These are phyloP conservation scores for Apophysomyces variabilis DNA, from an alignment of 371 early-diverging fungal genomes.

Conservation along the genomic window DNA sequence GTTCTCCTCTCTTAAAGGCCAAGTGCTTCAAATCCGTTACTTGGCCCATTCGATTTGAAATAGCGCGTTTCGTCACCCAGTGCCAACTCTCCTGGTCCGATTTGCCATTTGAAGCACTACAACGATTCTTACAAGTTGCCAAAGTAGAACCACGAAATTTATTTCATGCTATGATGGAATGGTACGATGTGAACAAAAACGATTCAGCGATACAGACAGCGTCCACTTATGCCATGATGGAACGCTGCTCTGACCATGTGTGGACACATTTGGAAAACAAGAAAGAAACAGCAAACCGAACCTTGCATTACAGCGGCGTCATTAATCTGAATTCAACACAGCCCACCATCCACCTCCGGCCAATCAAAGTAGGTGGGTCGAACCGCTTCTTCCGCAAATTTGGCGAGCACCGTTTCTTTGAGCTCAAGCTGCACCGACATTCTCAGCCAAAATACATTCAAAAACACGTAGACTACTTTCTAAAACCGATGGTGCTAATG, in stretches of 20 bases:
- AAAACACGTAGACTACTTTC: constrained; percentile 19
- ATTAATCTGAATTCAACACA: constrained; percentile 17
- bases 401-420: constrained; percentile 45
- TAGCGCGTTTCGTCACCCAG: constrained; percentile 33
- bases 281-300: constrained; percentile 11
- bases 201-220: not conserved
- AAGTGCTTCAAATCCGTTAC: constrained; percentile 23
- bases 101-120: constrained; percentile 31
- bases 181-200: constrained; percentile 23
- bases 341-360: constrained; percentile 27
- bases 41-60: constrained; percentile 39
- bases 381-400: constrained; percentile 51
- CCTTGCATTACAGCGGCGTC: constrained; percentile 36
- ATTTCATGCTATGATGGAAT: constrained; percentile 35
- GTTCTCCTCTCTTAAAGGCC: not conserved
- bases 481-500: constrained; percentile 46
- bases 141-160: constrained; percentile 25
- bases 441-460: constrained; percentile 20
- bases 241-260: constrained; percentile 38
- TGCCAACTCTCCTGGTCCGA: constrained; percentile 31
- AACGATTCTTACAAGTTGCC: constrained; percentile 28
- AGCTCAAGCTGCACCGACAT: constrained; percentile 27
- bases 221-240: constrained; percentile 23
- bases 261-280: constrained; percentile 29
- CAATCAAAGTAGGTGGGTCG: constrained; percentile 39